Base-by-base conservation (phyloP, 441 rosid genomes). In the Bocquillonia castaneifolia region DNA sequence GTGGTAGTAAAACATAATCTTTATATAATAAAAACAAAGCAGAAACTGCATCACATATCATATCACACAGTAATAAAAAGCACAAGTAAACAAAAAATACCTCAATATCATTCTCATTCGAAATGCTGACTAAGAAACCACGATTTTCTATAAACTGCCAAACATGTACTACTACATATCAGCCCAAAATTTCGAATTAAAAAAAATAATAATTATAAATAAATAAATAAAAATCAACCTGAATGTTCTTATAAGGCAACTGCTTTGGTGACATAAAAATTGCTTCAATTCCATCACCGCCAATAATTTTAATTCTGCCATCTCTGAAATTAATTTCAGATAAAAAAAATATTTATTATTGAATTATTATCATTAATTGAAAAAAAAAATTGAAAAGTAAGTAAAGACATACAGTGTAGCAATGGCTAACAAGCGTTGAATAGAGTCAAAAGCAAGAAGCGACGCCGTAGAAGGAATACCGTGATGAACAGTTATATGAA, bases 381-480 rank as follows among this genome's bases (percentile, higher is more conserved):
- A n/a, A n/a, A n/a, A n/a, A n/a, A 10, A 1, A 14, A 53, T 42
- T 34, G 15, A 14, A 32, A 12, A 61, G 12, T 47, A 64, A 39
- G 12, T 59, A 47, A 53, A 20, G 64, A 76, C 86, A 77, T 72
- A 85, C 93, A 84, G 72, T 37, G 93, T 85, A 8, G 72, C 93
- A 58, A 81, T 68, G 8, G 93, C 90, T 72, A 85, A 72, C 23
- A 88, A 81, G 62, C 85, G 76, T 71, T 88, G 93, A 37, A 84
- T 67, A 26, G 82, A 68, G 47, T 88, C 90, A 73, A 88, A 84
- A 64, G 93, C 88, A 53, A 88, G 87, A 75, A 80, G 74, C 12
- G 93, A 82, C 48, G 90, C 75, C 8, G 93, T 85, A 37, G 88
- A 72, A 3, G 93, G 90, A 59, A 85, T 69, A 29, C 90, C 90